These are phyloP conservation scores for Remersonia thermophila DNA, from an alignment of 2,329 filamentous ascomycete species.

Conservation along the genomic window DNA sequence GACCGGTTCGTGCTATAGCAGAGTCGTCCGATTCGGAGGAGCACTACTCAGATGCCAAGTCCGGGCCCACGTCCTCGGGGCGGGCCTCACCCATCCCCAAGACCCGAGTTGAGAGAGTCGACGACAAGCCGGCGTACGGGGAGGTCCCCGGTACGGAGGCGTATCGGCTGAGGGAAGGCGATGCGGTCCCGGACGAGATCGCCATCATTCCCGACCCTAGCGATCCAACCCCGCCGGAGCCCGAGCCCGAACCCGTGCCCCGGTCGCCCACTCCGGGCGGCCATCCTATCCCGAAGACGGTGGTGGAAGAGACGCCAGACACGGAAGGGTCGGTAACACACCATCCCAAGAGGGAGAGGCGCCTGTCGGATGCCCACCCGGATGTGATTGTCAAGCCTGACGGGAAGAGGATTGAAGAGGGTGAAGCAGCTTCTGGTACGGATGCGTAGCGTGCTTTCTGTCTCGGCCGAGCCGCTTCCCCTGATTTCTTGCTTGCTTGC, in stretches of 20 bases:
- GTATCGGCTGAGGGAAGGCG: conserved; percentile 41
- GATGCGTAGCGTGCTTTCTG: conserved; percentile 21
- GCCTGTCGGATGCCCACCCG: conserved; percentile 39
- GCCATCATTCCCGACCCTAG: conserved; percentile 30
- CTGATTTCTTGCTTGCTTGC: conserved; percentile 3
- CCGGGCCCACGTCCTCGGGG: conserved; percentile 31
- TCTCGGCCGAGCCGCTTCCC: conserved; percentile 2
- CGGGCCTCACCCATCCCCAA: conserved; percentile 42
- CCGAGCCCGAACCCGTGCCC: conserved; percentile 15
- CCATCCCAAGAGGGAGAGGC: conserved; percentile 31
- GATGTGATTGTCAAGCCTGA: conserved; percentile 38
- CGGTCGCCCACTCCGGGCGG: conserved; percentile 24
- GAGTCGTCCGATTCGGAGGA: conserved; percentile 54
- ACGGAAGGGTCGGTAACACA: conserved; percentile 31
- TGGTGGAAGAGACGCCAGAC: conserved; percentile 41
- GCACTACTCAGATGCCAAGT: conserved; percentile 57
- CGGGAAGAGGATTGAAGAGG: conserved; percentile 24
- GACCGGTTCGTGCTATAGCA: conserved; percentile 15
- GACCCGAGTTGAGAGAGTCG: conserved; percentile 46
- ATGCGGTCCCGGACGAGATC: conserved; percentile 50
- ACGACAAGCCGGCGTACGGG: conserved; percentile 45
- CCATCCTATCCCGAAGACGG: conserved; percentile 36
- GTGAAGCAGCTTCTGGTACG: conserved; percentile 26
- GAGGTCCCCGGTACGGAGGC: conserved; percentile 50
- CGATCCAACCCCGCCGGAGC: conserved; percentile 15